A percentile compares a stretch with the other conserved stretches of the same genome.
These are phyloP conservation scores for Rhodomyrtus tomentosa DNA, from an alignment of 345 rosid genomes.

Conservation along the genomic window DNA sequence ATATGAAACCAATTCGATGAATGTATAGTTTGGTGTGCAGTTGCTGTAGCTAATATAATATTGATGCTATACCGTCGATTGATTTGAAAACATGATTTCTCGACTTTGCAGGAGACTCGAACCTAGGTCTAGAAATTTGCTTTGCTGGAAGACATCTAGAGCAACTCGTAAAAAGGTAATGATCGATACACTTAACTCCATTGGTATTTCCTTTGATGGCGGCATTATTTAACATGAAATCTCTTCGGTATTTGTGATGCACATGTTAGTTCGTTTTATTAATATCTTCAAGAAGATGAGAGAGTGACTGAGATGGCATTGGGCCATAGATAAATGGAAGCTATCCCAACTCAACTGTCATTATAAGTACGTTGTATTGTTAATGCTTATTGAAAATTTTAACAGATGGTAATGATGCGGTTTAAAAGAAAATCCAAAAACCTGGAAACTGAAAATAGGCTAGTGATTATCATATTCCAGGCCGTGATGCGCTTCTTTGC, in stretches of 20 bases:
- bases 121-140: slow-evolving; percentile 73
- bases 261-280: neutral
- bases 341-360: neutral
- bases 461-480: neutral
- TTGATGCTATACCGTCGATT: neutral
- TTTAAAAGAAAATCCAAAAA: neutral
- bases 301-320: neutral
- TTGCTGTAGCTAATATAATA: neutral
- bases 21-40: neutral
- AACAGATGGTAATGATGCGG: neutral
- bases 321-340: neutral
- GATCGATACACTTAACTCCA: neutral
- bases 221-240: neutral
- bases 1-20: neutral
- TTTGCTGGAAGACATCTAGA: slow-evolving; percentile 80
- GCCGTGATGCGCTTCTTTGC: neutral
- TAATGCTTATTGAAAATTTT: neutral
- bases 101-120: slow-evolving; percentile 68
- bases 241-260: neutral
- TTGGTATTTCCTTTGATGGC: neutral
- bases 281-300: neutral
- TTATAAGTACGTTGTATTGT: neutral
- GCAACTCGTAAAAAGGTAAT: slow-evolving; percentile 66
- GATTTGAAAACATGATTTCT: neutral
- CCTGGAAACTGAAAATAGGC: neutral